These are phyloP conservation scores for Vinca minor DNA, from an alignment of 257 asterid species.

Conservation along the genomic window DNA sequence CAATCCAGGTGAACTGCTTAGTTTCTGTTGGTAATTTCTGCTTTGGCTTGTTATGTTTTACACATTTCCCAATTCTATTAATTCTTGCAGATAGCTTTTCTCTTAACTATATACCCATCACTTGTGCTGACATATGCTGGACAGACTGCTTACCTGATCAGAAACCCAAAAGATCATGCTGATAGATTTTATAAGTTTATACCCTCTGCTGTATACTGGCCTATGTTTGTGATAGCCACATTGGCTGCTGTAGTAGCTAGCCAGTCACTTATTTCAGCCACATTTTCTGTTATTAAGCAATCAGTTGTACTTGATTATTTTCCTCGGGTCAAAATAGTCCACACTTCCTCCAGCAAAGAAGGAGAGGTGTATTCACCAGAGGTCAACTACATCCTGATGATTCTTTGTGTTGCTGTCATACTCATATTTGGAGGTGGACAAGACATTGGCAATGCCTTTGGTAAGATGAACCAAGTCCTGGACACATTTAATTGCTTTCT, in stretches of 20 bases:
- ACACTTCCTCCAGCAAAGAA: slow-evolving; percentile 28
- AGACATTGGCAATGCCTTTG: slow-evolving; percentile 36
- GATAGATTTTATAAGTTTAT: slow-evolving; percentile 31
- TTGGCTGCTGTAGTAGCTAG: slow-evolving; percentile 34
- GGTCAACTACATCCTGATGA: slow-evolving; percentile 28
- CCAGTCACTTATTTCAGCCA: slow-evolving; percentile 34
- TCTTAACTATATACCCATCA: slow-evolving; percentile 29
- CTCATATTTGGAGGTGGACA: slow-evolving; percentile 33
- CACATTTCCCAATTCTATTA: neutral
- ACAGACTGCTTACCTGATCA: slow-evolving; percentile 35
- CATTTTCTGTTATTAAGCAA: slow-evolving; percentile 33
- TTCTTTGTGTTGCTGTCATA: slow-evolving; percentile 31
- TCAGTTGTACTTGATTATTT: slow-evolving; percentile 32
- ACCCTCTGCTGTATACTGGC: slow-evolving; percentile 34
- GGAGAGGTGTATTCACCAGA: slow-evolving; percentile 34
- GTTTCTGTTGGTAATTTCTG: neutral
- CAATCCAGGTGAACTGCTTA: slow-evolving; percentile 26
- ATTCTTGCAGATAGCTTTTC: slow-evolving; percentile 24
- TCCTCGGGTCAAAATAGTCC: slow-evolving; percentile 33
- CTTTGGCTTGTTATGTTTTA: neutral
- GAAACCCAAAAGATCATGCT: slow-evolving; percentile 28
- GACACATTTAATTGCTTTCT: neutral
- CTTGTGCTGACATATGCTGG: slow-evolving; percentile 30
- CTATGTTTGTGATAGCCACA: slow-evolving; percentile 29
- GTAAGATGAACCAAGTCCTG: slow-evolving; percentile 13